A percentile compares a stretch with the other conserved stretches of the same genome.
Conservation (phyloP, 1,284 basidiomycete species). For the Sparassis latifolia region DNA sequence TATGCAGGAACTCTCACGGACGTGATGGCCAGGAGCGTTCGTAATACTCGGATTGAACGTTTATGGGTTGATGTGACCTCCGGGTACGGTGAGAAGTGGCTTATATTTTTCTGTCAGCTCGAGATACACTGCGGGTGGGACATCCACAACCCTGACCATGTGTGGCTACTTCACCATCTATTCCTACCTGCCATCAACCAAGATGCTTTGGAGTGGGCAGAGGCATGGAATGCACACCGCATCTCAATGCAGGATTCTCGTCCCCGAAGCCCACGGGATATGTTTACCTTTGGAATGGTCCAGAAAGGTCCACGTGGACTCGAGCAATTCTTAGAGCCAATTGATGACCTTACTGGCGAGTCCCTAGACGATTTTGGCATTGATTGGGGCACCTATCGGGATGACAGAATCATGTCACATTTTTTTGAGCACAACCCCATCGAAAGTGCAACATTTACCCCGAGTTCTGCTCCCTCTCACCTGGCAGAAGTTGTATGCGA, state of each 20-base stretch:
- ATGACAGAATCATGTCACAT: constrained; percentile 3
- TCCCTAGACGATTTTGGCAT: constrained; percentile 8
- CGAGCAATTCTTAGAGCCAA: constrained; percentile 1
- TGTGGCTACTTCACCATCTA: constrained; percentile 20
- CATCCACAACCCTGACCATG: constrained; percentile 8
- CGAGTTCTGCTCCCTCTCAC: not conserved
- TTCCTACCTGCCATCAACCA: constrained; percentile 14
- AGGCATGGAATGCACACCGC: constrained; percentile 22
- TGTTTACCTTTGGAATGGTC: constrained; percentile 13
- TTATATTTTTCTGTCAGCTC: constrained; percentile 21
- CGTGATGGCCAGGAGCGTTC: constrained; percentile 9
- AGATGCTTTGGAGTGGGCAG: constrained; percentile 14
- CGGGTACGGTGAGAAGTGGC: constrained; percentile 16
- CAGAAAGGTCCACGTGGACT: constrained; percentile 6
- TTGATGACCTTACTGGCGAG: not conserved
- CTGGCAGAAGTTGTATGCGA: constrained; percentile 11
- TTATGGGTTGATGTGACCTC: constrained; percentile 25
- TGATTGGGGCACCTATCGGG: constrained; percentile 12
- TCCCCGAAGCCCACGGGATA: constrained; percentile 7
- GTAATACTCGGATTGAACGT: constrained; percentile 4
- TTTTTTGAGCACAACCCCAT: constrained; percentile 4
- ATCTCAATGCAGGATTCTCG: constrained; percentile 10
- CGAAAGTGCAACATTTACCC: constrained; percentile 4
- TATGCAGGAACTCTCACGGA: not conserved
- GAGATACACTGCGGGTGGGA: constrained; percentile 5